phyloP scores from a whole-genome alignment of 495 filamentous ascomycete genomes.

The Glutinoglossum americanum region DNA sequence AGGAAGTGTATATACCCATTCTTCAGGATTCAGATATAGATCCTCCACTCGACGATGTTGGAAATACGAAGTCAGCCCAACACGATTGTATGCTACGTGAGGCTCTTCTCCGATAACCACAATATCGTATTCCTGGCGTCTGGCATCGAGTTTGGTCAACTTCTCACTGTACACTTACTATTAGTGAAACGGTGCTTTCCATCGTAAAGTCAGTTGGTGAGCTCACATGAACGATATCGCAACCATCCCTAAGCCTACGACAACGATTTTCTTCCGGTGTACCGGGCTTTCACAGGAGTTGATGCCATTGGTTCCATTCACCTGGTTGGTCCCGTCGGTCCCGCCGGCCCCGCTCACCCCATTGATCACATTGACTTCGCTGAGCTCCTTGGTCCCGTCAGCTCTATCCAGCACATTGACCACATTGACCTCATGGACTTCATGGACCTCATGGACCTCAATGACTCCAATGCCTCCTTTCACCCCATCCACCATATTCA shows the following conservation, averaged over 20 bases:
- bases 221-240: conserved; percentile 80
- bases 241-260: conserved; percentile 91
- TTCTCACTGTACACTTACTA: conserved; percentile 41
- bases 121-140: conserved; percentile 59
- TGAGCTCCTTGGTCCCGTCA: too few species aligned
- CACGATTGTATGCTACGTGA: conserved; percentile 86
- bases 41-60: conserved; percentile 78
- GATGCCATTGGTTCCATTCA: not conserved
- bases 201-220: not conserved
- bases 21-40: conserved; percentile 67
- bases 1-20: conserved; percentile 47
- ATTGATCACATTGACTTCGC: not conserved
- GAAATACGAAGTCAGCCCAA: conserved; percentile 88
- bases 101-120: conserved; percentile 83
- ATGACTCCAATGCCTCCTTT: too few species aligned
- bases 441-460: too few species aligned
- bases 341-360: not conserved
- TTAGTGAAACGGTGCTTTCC: not conserved
- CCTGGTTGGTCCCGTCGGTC: not conserved
- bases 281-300: not conserved
- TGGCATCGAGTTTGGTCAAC: conserved; percentile 64
- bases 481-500: too few species aligned
- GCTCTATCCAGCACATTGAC: too few species aligned
- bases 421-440: not conserved
- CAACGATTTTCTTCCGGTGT: conserved; percentile 50